Evolutionary conservation across 2,329 filamentous ascomycete genomes (phyloP).

Genomic region (Aspergillus vadensis): DNA sequence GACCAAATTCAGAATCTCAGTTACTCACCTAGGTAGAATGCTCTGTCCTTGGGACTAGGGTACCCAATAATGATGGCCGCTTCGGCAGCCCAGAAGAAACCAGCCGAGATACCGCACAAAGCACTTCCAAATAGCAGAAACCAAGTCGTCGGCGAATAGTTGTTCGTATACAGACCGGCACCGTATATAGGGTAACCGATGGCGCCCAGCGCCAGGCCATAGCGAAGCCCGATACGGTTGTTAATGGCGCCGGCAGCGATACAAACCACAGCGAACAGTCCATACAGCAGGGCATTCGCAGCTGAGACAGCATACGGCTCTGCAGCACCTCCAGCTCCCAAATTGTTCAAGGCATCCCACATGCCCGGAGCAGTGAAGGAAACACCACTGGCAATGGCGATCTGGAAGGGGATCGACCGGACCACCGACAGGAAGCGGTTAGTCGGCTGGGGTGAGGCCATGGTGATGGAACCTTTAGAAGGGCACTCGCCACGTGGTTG

Average conservation of each 20-base stretch:
- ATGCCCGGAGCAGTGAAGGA: slow-evolving; percentile 16
- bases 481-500: too few species aligned
- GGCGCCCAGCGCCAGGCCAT: slow-evolving; percentile 9
- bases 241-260: slow-evolving; percentile 16
- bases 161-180: slow-evolving; percentile 16
- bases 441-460: too few species aligned
- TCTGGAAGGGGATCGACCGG: slow-evolving; percentile 17
- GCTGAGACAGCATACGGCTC: slow-evolving; percentile 17
- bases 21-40: slow-evolving; percentile 8
- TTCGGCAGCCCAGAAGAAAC: slow-evolving; percentile 17
- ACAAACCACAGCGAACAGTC: slow-evolving; percentile 14
- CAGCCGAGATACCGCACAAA: slow-evolving; percentile 14
- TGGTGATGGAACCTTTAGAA: too few species aligned
- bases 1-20: too few species aligned
- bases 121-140: slow-evolving; percentile 16
- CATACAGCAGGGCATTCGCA: slow-evolving; percentile 13
- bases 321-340: slow-evolving; percentile 16
- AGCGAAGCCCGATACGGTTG: slow-evolving; percentile 17
- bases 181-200: slow-evolving; percentile 17
- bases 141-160: slow-evolving; percentile 15
- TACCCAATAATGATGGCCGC: slow-evolving; percentile 19
- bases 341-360: slow-evolving; percentile 17
- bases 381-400: slow-evolving; percentile 17
- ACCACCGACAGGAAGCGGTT: neutral
- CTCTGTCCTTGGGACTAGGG: slow-evolving; percentile 14